Percentiles rank a stretch among this genome's conserved stretches.
Evolutionary conservation across 1,139 yeast genomes (phyloP).

Genomic region (Lodderomyces theae): DNA sequence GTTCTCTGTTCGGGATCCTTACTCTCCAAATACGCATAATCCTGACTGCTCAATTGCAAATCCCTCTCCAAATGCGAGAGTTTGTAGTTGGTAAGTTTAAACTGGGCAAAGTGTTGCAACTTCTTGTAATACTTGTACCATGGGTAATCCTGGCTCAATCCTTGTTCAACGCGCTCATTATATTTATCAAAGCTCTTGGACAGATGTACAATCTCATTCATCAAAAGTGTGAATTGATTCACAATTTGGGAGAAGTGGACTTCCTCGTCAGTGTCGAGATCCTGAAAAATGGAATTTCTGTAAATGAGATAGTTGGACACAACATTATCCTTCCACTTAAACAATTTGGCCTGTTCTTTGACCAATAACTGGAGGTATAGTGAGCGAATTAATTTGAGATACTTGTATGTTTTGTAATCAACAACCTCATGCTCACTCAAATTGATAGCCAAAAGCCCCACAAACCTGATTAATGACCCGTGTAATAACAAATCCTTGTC

Average conservation of each 20-base stretch:
- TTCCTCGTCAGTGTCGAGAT: conserved; percentile 18
- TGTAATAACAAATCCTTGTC: conserved; percentile 34
- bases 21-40: conserved; percentile 21
- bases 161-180: conserved; percentile 39
- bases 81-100: conserved; percentile 54
- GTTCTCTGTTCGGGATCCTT: conserved; percentile 1
- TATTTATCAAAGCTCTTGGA: conserved; percentile 34
- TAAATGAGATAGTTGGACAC: conserved; percentile 24
- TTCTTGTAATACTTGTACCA: conserved; percentile 65
- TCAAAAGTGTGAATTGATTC: conserved; percentile 17
- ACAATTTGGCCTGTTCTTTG: conserved; percentile 14
- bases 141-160: conserved; percentile 60
- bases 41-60: conserved; percentile 23
- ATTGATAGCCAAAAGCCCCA: conserved; percentile 38
- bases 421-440: conserved; percentile 46
- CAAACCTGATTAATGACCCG: conserved; percentile 36
- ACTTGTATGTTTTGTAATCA: conserved; percentile 26
- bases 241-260: conserved; percentile 22
- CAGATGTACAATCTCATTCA: conserved; percentile 16
- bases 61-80: conserved; percentile 49
- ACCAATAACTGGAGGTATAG: conserved; percentile 20
- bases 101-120: conserved; percentile 53
- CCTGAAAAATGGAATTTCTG: conserved; percentile 23
- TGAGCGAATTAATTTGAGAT: conserved; percentile 20
- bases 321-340: conserved; percentile 21